phyloP scores from a whole-genome alignment of 768 basidiomycete genomes.

The Mycena leptocephala region DNA sequence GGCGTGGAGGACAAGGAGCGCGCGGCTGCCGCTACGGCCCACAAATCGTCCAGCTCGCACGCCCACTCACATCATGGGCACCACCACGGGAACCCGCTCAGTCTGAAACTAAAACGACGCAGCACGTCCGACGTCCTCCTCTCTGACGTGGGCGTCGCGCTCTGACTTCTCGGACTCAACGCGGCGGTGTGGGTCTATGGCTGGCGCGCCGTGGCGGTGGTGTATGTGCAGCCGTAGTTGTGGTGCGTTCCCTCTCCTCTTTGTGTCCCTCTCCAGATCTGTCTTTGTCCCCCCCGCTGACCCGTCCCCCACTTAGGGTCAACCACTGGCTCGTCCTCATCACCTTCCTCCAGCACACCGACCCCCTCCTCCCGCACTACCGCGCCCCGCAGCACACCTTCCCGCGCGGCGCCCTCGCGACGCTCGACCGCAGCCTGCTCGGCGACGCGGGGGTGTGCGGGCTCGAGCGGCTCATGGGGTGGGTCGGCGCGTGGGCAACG shows the following conservation, averaged over 20 bases:
- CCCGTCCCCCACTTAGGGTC: slow-evolving; percentile 68
- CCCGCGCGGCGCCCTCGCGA: slow-evolving; percentile 58
- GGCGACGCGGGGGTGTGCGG: slow-evolving; percentile 84
- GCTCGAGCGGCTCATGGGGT: too few relatives aligned
- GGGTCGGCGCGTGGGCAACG: slow-evolving; percentile 88
- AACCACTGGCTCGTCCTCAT: slow-evolving; percentile 62
- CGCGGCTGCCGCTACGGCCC: slow-evolving; percentile 1
- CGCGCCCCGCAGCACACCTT: slow-evolving; percentile 55
- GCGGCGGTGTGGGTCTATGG: slow-evolving; percentile 73
- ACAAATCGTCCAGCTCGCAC: neutral
- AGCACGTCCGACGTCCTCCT: slow-evolving; percentile 71
- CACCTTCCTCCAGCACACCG: slow-evolving; percentile 60
- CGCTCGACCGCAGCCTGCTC: slow-evolving; percentile 58
- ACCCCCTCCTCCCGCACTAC: slow-evolving; percentile 56
- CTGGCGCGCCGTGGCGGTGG: slow-evolving; percentile 79
- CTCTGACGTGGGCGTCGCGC: slow-evolving; percentile 86
- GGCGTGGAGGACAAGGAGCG: slow-evolving; percentile 22
- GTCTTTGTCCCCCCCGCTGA: too few relatives aligned
- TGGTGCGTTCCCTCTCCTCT: slow-evolving; percentile 60
- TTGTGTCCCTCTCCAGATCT: too few relatives aligned
- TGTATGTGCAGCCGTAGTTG: slow-evolving; percentile 93
- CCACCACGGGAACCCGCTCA: neutral
- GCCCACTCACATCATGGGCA: neutral
- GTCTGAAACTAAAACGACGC: neutral
- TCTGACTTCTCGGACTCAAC: slow-evolving; percentile 77